These are phyloP conservation scores for Didymellaceae sp. DNA, from an alignment of 2,329 filamentous ascomycete genomes.

Conservation along the genomic window DNA sequence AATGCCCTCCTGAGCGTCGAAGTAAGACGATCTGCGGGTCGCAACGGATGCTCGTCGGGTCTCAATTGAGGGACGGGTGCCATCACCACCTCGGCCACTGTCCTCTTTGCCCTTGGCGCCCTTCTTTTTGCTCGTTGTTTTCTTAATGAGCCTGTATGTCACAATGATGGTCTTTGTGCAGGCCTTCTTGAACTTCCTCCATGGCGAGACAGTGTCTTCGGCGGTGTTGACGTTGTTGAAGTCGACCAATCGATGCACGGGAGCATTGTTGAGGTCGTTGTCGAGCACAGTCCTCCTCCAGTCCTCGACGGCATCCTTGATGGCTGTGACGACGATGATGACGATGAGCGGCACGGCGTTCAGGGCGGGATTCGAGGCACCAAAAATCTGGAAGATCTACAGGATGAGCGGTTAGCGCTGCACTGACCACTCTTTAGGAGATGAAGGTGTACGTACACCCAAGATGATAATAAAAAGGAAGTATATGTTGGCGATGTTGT, in stretches of 20 bases:
- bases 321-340: conserved; percentile 83
- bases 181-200: conserved; percentile 91
- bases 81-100: conserved; percentile 58
- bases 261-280: conserved; percentile 93
- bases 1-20: conserved; percentile 69
- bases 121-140: conserved; percentile 46
- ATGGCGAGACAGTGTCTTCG: conserved; percentile 82
- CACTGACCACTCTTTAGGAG: conserved; percentile 11
- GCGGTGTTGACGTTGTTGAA: conserved; percentile 94
- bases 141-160: conserved; percentile 58
- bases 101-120: conserved; percentile 49
- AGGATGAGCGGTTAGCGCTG: conserved; percentile 26
- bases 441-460: conserved; percentile 68
- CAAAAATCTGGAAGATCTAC: conserved; percentile 96
- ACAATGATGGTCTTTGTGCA: conserved; percentile 68
- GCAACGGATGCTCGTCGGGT: conserved; percentile 65
- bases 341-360: conserved; percentile 92
- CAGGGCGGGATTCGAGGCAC: conserved; percentile 85
- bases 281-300: conserved; percentile 90
- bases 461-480: conserved; percentile 97
- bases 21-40: conserved; percentile 59
- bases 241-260: conserved; percentile 84
- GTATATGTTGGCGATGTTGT: conserved; percentile 98
- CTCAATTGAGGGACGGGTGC: conserved; percentile 70
- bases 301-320: conserved; percentile 96